Evolutionary conservation across 441 rosid species (phyloP).

Genomic region (Kokia cookei): DNA sequence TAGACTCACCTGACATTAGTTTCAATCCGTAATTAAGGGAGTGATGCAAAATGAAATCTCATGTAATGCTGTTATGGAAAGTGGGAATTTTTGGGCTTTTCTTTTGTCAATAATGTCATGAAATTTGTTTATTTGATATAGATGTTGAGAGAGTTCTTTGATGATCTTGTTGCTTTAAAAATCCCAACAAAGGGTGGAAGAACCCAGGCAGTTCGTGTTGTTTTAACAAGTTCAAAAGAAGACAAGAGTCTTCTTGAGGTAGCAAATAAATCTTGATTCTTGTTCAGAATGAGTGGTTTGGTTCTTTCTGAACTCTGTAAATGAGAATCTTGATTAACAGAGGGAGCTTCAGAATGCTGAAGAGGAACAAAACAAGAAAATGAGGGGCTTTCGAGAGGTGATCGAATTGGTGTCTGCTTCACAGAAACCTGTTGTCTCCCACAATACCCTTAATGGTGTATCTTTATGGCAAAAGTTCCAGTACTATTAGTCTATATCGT

Average conservation of each 20-base stretch:
- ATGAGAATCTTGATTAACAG: slow-evolving; percentile 35
- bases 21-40: slow-evolving; percentile 3
- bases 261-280: slow-evolving; percentile 13
- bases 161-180: slow-evolving; percentile 62
- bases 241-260: slow-evolving; percentile 70
- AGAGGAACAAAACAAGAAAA: slow-evolving; percentile 50
- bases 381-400: slow-evolving; percentile 89
- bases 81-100: not conserved
- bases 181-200: slow-evolving; percentile 70
- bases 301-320: not conserved
- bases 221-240: slow-evolving; percentile 63
- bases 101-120: slow-evolving; percentile 5
- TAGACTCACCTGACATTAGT: slow-evolving; percentile 18
- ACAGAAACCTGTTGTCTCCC: slow-evolving; percentile 69
- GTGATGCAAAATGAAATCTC: not conserved
- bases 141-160: slow-evolving; percentile 61
- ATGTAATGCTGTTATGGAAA: not conserved
- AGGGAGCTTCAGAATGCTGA: slow-evolving; percentile 58
- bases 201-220: slow-evolving; percentile 60
- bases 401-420: slow-evolving; percentile 84
- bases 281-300: not conserved
- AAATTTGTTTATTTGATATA: slow-evolving; percentile 20
- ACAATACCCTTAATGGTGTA: slow-evolving; percentile 75
- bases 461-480: slow-evolving; percentile 16
- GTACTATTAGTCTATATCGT: not conserved